These are phyloP conservation scores for Blepharisma undulans DNA, from an alignment of 169 alveolate genomes.

Conservation along the genomic window DNA sequence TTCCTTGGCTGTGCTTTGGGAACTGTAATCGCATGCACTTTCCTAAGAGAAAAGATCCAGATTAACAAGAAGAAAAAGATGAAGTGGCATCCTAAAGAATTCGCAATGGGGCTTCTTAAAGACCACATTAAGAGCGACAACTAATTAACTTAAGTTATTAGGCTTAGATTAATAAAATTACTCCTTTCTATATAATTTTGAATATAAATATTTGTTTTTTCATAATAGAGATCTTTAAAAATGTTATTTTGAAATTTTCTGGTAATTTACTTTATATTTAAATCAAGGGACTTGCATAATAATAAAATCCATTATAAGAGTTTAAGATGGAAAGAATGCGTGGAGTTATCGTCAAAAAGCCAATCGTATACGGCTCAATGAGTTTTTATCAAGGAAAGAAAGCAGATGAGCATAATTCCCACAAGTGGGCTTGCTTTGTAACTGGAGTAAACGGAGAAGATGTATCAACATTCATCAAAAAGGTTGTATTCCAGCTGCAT, in stretches of 20 bases:
- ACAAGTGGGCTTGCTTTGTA: constrained; percentile 92
- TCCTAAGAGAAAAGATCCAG: background rate
- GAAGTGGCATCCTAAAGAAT: background rate
- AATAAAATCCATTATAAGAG: background rate
- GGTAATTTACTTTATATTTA: too few relatives aligned
- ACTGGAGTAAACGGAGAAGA: constrained; percentile 91
- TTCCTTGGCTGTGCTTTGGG: constrained; percentile 1
- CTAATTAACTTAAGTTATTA: background rate
- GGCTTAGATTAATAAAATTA: background rate
- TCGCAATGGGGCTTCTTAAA: background rate
- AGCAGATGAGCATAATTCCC: constrained; percentile 89
- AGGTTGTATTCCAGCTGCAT: constrained; percentile 91
- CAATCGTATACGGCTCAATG: constrained; percentile 49
- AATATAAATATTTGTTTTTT: too few relatives aligned
- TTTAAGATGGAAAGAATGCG: constrained; percentile 33
- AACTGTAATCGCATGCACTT: background rate
- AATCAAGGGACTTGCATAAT: background rate
- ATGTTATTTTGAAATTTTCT: too few relatives aligned
- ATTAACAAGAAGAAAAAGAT: background rate
- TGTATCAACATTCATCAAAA: constrained; percentile 86
- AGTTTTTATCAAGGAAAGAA: constrained; percentile 83
- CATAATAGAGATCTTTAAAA: background rate
- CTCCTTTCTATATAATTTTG: background rate
- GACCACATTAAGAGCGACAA: background rate
- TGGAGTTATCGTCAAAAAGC: constrained; percentile 1